A percentile compares a stretch with the other conserved stretches of the same genome.
phyloP scores from a whole-genome alignment of 345 rosid species.

The Erodium maritimum region DNA sequence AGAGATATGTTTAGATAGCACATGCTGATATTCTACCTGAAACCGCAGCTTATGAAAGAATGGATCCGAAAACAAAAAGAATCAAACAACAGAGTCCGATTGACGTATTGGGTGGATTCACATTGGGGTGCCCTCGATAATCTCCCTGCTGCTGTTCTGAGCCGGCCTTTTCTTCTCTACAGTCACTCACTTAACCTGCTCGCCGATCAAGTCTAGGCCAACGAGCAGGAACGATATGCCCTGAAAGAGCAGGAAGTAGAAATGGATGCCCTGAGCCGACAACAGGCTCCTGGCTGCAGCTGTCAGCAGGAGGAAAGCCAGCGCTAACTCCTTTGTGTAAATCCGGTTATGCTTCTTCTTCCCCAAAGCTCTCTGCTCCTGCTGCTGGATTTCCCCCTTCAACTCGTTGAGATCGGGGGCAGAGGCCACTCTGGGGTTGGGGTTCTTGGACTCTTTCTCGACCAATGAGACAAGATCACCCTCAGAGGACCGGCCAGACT shows the following conservation, averaged over 20 bases:
- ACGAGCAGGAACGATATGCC: constrained; percentile 88
- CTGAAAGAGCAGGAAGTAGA: constrained; percentile 94
- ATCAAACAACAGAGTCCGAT: too few species aligned
- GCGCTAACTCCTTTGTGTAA: constrained; percentile 67
- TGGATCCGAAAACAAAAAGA: too few species aligned
- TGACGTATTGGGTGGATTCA: too few species aligned
- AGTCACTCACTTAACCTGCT: constrained; percentile 54
- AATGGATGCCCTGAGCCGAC: constrained; percentile 94
- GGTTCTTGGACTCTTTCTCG: constrained; percentile 36
- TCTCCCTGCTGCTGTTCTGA: too few species aligned
- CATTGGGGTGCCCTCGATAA: too few species aligned
- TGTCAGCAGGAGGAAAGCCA: constrained; percentile 74
- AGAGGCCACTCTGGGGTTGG: constrained; percentile 44
- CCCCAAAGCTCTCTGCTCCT: constrained; percentile 24
- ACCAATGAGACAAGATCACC: constrained; percentile 64
- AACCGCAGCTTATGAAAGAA: too few species aligned
- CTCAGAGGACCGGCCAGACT: constrained; percentile 89
- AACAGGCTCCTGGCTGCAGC: constrained; percentile 83
- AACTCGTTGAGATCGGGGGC: constrained; percentile 44
- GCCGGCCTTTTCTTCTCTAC: too few species aligned
- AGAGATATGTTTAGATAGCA: too few species aligned
- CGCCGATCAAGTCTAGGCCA: constrained; percentile 91
- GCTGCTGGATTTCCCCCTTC: constrained; percentile 31
- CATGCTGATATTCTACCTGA: too few species aligned
- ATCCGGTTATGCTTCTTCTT: constrained; percentile 81